Percentiles rank a stretch among this genome's conserved stretches.
Conservation (phyloP, 2,329 filamentous ascomycete species). For the Colletotrichum limetticola region DNA sequence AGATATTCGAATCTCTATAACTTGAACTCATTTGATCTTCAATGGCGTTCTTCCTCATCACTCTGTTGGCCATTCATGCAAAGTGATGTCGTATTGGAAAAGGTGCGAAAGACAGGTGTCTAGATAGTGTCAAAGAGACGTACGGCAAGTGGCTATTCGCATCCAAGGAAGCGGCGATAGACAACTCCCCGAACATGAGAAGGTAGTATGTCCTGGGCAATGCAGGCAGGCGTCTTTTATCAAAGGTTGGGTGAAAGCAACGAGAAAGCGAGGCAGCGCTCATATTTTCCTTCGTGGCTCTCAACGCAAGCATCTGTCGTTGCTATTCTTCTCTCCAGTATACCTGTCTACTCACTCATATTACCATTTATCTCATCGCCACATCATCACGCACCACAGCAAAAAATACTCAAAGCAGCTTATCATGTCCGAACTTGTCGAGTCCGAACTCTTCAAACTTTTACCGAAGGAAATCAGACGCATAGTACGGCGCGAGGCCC, state of each 20-base stretch:
- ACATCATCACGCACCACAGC: neutral
- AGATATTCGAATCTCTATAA: no score
- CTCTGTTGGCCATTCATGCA: no score
- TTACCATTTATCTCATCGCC: neutral
- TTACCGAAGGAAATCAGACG: slow-evolving; percentile 5
- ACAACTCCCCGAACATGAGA: neutral
- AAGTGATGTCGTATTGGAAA: no score
- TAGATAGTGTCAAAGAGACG: no score
- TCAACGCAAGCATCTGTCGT: neutral
- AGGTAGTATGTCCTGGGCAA: neutral
- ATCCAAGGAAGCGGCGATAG: no score
- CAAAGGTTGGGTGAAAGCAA: neutral
- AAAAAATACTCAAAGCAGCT: neutral
- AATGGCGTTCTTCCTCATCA: no score
- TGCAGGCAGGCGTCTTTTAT: no score
- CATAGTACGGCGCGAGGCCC: neutral
- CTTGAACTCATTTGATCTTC: no score
- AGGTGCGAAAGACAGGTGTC: no score
- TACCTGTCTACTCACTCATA: neutral
- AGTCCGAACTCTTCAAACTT: neutral
- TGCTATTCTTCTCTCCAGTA: neutral
- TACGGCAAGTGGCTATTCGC: no score
- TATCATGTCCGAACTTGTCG: neutral
- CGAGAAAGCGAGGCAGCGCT: neutral
- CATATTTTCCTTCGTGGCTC: neutral